Percentiles rank a stretch among this genome's conserved stretches.
These are phyloP conservation scores for Amesomyces nigricolor DNA, from an alignment of 2,329 filamentous ascomycete genomes.

Conservation along the genomic window DNA sequence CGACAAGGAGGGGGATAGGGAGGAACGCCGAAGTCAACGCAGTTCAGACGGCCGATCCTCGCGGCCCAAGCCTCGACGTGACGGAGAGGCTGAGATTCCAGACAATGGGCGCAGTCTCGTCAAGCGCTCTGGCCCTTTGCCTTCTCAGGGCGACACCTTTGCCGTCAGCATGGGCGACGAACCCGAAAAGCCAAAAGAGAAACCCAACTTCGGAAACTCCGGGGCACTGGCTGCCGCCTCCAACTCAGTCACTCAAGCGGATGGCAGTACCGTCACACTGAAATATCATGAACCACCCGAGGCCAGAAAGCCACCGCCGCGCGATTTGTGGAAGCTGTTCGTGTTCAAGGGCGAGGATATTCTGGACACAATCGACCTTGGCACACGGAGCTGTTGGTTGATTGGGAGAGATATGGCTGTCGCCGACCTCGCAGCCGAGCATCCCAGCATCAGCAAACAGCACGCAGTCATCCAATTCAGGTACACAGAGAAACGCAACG, in stretches of 20 bases:
- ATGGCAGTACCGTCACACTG: constrained; percentile 69
- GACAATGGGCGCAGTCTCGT: constrained; percentile 21
- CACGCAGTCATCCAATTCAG: constrained; percentile 94
- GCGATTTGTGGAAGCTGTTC: constrained; percentile 81
- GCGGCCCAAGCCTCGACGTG: neutral
- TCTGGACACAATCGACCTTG: constrained; percentile 74
- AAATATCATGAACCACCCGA: constrained; percentile 97
- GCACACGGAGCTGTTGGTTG: constrained; percentile 79
- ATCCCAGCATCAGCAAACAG: constrained; percentile 91
- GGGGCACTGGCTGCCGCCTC: constrained; percentile 83
- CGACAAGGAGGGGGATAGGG: constrained; percentile 11
- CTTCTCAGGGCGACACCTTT: constrained; percentile 56
- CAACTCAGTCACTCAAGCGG: constrained; percentile 66
- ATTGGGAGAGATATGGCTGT: constrained; percentile 75
- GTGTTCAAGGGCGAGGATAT: constrained; percentile 82
- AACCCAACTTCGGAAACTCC: constrained; percentile 77
- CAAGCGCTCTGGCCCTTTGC: constrained; percentile 46
- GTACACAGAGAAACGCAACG: constrained; percentile 73
- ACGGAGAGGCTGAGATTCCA: neutral
- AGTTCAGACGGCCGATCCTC: neutral
- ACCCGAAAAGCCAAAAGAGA: constrained; percentile 64
- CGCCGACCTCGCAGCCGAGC: constrained; percentile 77
- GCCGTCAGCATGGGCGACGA: constrained; percentile 48
- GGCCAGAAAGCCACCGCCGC: constrained; percentile 76
- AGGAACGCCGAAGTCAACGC: constrained; percentile 13